Base-by-base conservation (phyloP, 2,329 filamentous ascomycete genomes). In the Colletotrichum sp. region DNA sequence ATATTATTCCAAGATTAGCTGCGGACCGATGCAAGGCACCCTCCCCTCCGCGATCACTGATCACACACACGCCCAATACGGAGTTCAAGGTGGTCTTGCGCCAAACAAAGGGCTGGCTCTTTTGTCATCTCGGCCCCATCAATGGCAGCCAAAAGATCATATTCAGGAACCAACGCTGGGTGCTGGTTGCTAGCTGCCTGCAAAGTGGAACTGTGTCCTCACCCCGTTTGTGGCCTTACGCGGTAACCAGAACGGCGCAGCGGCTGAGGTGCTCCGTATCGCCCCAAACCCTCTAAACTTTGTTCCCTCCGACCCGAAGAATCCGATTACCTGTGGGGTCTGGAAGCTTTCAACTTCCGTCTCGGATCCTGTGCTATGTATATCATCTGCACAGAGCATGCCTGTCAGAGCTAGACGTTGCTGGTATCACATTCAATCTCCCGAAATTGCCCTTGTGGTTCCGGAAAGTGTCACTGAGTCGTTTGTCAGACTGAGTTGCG, bases 181-280 rank as follows among this genome's bases (percentile, higher is more conserved):
- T 49, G 63, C 36, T 49, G 6, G 44, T 30, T 66, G 36, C 19
- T 49, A 36, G 49, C 57, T 64, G 73, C 73, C 63, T 76, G 44
- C 64, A 59, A 69, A 30, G 39, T 65, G 69, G 63, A 69, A 68
- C 57, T 55, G 57, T 76, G 64, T 76, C 73, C 62, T 64, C 16
- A n/a, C 32, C 8, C 59, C 30, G 25, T 61, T 12, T 11, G 27
- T 34, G 29, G 32, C 59, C 59, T 19, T 62, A 34, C 44, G 44
- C 44, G 44, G 44, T 52, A 64, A 39, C 22, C 73, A 72, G 70
- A 76, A 73, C 44, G 52, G n/a, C 73, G 64, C 55, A 68, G 55
- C 70, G 73, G 73, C 57, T 68, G 63, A 59, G 27, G 65, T 61
- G 73, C 70, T 76, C 69, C 73, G 64, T 73, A 13, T 64, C 59